phyloP scores from a whole-genome alignment of 805 yeast species.

The Henningerozyma blattae region DNA sequence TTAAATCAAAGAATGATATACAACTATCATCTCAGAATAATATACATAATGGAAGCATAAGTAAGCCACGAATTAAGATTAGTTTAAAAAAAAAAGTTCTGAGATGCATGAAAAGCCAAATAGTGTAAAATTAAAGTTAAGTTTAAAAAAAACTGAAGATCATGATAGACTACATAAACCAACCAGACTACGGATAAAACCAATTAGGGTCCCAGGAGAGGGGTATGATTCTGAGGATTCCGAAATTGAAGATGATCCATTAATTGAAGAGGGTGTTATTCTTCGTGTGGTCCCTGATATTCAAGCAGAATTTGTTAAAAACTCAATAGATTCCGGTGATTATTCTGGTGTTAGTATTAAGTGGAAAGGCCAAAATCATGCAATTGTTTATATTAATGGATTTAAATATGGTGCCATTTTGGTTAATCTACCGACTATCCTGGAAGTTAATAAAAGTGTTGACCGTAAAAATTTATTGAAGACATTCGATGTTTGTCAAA shows the following conservation, averaged over 20 bases:
- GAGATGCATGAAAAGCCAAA: too few species aligned
- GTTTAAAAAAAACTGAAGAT: conserved; percentile 17
- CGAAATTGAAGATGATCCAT: conserved; percentile 89
- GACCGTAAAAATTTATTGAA: conserved; percentile 80
- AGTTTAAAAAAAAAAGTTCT: conserved; percentile 10
- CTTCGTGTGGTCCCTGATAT: conserved; percentile 54
- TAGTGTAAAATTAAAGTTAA: conserved; percentile 14
- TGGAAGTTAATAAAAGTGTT: conserved; percentile 79
- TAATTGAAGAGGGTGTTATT: conserved; percentile 76
- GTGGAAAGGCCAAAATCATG: conserved; percentile 75
- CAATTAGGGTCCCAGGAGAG: conserved; percentile 72
- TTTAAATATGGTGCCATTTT: conserved; percentile 70
- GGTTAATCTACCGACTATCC: conserved; percentile 79
- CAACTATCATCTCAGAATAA: conserved; percentile 3
- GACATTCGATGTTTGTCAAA: conserved; percentile 76
- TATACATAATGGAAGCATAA: conserved; percentile 1
- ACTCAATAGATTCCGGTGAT: conserved; percentile 70
- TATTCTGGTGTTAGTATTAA: conserved; percentile 58
- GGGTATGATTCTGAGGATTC: conserved; percentile 97
- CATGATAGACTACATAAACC: conserved; percentile 20
- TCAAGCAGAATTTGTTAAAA: conserved; percentile 48
- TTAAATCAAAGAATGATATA: conserved; percentile 7
- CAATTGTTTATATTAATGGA: conserved; percentile 61
- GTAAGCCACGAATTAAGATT: conserved; percentile 14
- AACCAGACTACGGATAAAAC: conserved; percentile 42